Base-by-base conservation (phyloP, 495 filamentous ascomycete genomes). In the Penicillium diatomitis region DNA sequence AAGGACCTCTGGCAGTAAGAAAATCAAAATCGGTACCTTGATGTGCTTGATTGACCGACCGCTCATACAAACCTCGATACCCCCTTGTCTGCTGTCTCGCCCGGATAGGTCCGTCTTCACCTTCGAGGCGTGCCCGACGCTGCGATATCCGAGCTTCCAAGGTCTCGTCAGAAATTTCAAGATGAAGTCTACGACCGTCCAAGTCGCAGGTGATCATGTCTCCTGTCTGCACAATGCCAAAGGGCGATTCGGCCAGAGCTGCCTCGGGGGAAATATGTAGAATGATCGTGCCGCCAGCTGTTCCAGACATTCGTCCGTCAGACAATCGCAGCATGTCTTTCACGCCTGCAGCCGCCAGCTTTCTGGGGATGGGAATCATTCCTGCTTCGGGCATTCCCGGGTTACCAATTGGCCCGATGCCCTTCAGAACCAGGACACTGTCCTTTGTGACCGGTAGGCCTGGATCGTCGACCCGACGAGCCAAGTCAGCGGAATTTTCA, bases 361-460 rank as follows among this genome's bases (percentile, higher is more conserved):
- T 83, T 32, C 78, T 71, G 31, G 82, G 82, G 8, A 85, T 83
- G 2, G 81, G 82, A 8, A 85, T 73, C 4, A 84, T 54, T 6
- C 80, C 81, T 37, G 81, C 81, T 62, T 86, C 82, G 4, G 82
- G 82, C 82, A 85, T 86, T 0, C 82, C 82, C 0, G 81, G 81
- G 50, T 80, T 79, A 0, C 82, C 82, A 1, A 84, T 71, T 4
- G 81, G 80, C 0, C 82, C 82, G 46, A 84, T 83, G 28, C 72
- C 67, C 52, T 79, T 75, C 32, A 85, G 65, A 10, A 86, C 68
- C 4, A 86, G 58, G 4, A 86, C 78, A 36, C 74, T 77, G 40
- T 79, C 64, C 4, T 60, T 55, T 0, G 66, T 68, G 4, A 82
- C 81, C 0, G 69, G 56, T 0, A 86, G 68, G 12, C 67, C 53